Conservation (phyloP, 2,329 filamentous ascomycete genomes). For the Tolypocladium inflatum region DNA sequence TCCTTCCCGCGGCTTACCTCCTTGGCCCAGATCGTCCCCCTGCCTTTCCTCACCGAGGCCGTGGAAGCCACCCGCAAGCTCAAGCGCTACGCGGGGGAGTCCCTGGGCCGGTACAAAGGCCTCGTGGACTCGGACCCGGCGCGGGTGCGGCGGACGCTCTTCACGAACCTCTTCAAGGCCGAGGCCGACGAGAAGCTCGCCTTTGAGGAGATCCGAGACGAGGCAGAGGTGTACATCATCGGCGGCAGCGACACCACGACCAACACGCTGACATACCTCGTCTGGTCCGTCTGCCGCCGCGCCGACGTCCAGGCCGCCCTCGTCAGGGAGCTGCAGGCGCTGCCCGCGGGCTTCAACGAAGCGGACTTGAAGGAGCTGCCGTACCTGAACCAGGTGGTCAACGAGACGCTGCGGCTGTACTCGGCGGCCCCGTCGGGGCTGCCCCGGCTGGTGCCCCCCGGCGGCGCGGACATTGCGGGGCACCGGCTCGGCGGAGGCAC, state of each 20-base stretch:
- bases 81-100: constrained; percentile 14
- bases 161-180: constrained; percentile 25
- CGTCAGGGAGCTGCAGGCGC: constrained; percentile 20
- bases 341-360: constrained; percentile 17
- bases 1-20: constrained; percentile 18
- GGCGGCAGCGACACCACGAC: constrained; percentile 42
- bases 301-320: constrained; percentile 20
- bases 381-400: constrained; percentile 30
- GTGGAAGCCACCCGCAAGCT: constrained; percentile 5
- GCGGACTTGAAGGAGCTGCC: constrained; percentile 16
- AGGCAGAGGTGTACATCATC: constrained; percentile 30
- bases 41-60: constrained; percentile 11
- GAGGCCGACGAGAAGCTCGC: constrained; percentile 15
- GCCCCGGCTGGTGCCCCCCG: constrained; percentile 27
- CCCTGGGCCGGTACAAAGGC: constrained; percentile 15
- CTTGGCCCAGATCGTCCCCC: constrained; percentile 10
- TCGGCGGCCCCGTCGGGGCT: constrained; percentile 27
- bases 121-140: constrained; percentile 9
- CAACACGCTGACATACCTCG: constrained; percentile 34
- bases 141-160: constrained; percentile 19
- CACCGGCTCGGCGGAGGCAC: constrained; percentile 28
- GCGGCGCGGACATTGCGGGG: constrained; percentile 27
- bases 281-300: constrained; percentile 25
- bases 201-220: constrained; percentile 3
- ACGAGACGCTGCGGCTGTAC: constrained; percentile 35